Evolutionary conservation across 495 filamentous ascomycete species (phyloP).

Genomic region (Darksidea phi): DNA sequence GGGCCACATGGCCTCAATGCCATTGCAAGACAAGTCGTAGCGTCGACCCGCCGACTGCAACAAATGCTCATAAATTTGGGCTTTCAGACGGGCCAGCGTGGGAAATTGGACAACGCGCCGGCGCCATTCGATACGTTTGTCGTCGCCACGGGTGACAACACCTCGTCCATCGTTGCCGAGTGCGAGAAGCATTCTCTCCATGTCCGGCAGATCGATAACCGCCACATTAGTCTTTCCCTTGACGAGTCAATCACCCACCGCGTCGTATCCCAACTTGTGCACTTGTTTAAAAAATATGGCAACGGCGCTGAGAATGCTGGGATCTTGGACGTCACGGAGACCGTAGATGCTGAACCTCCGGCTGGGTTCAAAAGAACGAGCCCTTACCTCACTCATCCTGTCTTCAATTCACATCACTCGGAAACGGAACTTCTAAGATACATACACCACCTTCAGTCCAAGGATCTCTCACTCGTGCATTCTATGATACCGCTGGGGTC

Average conservation of each 20-base stretch:
- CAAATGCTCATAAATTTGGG: conserved; percentile 65
- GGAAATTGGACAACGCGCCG: conserved; percentile 54
- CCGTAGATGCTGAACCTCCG: conserved; percentile 49
- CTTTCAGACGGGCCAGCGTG: conserved; percentile 58
- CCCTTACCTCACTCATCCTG: conserved; percentile 80
- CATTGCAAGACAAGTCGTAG: conserved; percentile 77
- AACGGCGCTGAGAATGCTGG: not conserved
- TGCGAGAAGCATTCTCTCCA: conserved; percentile 58
- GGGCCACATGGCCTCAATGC: conserved; percentile 80
- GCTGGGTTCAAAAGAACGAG: conserved; percentile 68
- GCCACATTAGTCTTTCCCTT: conserved; percentile 65
- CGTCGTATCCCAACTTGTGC: conserved; percentile 23
- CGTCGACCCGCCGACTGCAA: conserved; percentile 68
- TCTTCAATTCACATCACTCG: conserved; percentile 96
- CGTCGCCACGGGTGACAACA: conserved; percentile 51
- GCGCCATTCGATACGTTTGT: conserved; percentile 80
- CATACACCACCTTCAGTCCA: conserved; percentile 91
- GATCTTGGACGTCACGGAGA: not conserved
- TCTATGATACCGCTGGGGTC: conserved; percentile 99
- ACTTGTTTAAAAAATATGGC: not conserved
- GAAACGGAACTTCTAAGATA: conserved; percentile 95
- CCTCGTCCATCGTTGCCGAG: conserved; percentile 53
- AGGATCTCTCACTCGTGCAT: conserved; percentile 91
- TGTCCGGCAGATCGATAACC: conserved; percentile 60
- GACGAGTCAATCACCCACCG: conserved; percentile 69